Conservation (phyloP, 495 filamentous ascomycete genomes). For the Aspergillus kassunensis region DNA sequence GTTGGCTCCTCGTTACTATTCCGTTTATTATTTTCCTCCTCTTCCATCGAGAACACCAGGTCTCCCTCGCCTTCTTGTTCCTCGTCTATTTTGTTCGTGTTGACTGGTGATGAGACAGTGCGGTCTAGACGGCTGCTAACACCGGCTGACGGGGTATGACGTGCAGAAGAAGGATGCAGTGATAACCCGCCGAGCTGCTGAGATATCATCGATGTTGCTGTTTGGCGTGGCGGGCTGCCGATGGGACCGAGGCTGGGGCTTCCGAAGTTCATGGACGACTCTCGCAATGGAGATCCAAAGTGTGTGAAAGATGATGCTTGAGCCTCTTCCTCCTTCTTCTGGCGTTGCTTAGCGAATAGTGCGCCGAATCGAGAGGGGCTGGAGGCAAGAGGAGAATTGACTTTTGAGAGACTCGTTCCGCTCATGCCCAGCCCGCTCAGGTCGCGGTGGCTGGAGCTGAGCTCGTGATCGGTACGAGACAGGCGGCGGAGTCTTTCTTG, state of each 20-base stretch:
- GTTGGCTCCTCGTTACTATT: conserved; percentile 28
- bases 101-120: conserved; percentile 42
- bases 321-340: conserved; percentile 65
- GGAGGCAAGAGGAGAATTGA: conserved; percentile 73
- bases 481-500: conserved; percentile 82
- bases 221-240: conserved; percentile 58
- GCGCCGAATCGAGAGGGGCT: conserved; percentile 86
- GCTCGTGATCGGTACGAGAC: conserved; percentile 67
- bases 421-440: conserved; percentile 60
- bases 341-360: conserved; percentile 69
- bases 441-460: conserved; percentile 55
- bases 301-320: conserved; percentile 69
- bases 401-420: conserved; percentile 61
- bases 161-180: conserved; percentile 44
- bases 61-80: conserved; percentile 61
- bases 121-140: conserved; percentile 38
- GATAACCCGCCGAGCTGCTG: conserved; percentile 58
- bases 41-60: conserved; percentile 80
- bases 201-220: conserved; percentile 64
- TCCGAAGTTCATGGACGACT: conserved; percentile 59
- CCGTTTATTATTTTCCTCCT: conserved; percentile 54
- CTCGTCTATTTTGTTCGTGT: conserved; percentile 69
- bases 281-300: conserved; percentile 89
- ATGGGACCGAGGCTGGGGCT: conserved; percentile 66
- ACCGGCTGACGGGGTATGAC: conserved; percentile 31